phyloP scores from a whole-genome alignment of 2,329 filamentous ascomycete genomes.

The Sporothrix brasiliensis region DNA sequence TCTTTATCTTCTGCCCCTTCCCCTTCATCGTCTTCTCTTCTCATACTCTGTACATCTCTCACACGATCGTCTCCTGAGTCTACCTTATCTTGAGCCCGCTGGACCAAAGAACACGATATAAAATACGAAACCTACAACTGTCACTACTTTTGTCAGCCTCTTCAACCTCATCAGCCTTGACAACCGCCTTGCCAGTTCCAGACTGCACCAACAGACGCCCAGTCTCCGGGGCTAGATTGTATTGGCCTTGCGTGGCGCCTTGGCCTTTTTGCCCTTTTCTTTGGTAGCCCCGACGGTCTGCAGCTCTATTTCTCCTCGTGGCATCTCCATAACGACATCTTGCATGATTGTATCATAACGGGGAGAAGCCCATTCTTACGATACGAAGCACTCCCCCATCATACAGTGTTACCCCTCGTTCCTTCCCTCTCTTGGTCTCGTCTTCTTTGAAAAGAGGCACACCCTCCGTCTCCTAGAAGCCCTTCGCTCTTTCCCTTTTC shows the following conservation, averaged over 20 bases:
- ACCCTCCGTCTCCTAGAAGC: not conserved
- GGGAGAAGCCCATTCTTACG: not conserved
- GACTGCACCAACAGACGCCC: conserved; percentile 17
- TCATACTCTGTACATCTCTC: not conserved
- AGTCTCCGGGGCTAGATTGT: conserved; percentile 6
- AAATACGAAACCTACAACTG: not conserved
- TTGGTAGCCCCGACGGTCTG: not conserved
- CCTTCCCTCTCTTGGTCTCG: not conserved
- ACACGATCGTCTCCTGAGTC: not conserved
- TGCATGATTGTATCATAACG: not conserved
- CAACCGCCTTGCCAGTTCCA: conserved; percentile 12
- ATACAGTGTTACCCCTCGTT: conserved; percentile 1
- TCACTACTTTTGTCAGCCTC: not conserved
- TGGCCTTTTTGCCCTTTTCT: conserved; percentile 4
- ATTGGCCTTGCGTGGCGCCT: conserved; percentile 9
- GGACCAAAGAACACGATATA: too few relatives aligned
- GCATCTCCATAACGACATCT: too few relatives aligned
- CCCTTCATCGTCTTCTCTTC: not conserved
- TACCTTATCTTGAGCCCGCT: not conserved
- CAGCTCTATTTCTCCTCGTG: not conserved
- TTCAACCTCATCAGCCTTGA: not conserved
- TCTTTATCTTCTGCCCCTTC: not conserved
- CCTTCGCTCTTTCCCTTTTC: not conserved
- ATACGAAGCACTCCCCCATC: not conserved
- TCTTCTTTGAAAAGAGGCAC: not conserved